Evolutionary conservation across 805 yeast species (phyloP), one percentile per base, ranked within the genome.

Genomic region (Metschnikowia colocasiae): DNA sequence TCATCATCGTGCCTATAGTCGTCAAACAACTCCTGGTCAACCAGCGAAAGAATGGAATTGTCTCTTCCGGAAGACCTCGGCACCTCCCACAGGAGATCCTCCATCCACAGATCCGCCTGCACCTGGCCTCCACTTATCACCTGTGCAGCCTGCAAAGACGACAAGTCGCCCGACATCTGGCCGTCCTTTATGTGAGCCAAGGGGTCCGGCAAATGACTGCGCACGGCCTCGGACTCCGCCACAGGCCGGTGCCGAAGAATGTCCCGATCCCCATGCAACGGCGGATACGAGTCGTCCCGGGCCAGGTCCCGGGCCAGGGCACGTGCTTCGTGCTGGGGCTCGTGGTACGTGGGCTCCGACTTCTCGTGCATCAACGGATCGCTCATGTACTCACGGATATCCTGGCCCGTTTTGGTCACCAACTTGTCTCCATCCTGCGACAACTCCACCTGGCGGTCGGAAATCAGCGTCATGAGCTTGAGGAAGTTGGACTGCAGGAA

Each of bases 161-260:
- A 51, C 31, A 69, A 53, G 26, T 56, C 60, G 10, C 57, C 65
- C 10, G 52, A 57, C 8, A 72, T 55, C n/a, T 57, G 64, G 2
- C 76, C 76, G 44, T 72, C 74, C 35, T 58, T 59, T 19, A 72
- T 63, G 49, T 72, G 77, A 4, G 75, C 73, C 40, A 72, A 57
- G 1, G 77, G 77, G 44, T 72, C 77, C 1, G 77, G 76, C 27
- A 71, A 59, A 39, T 61, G 70, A 49, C 59, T 59, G 9, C 55
- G 46, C 25, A 56, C 49, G 26, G 47, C 46, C 34, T 37, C 55
- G 26, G 50, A 53, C 41, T 34, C 63, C 3, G 23, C 23, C 55
- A 31, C 51, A 18, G 54, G 45, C 22, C 27, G 15, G 29, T 26
- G 10, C 45, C 45, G 35, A 18, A 40, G 35, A n/a, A 20, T 30